These are phyloP conservation scores for Sporothrix luriei DNA, from an alignment of 2,329 filamentous ascomycete genomes.

Conservation along the genomic window DNA sequence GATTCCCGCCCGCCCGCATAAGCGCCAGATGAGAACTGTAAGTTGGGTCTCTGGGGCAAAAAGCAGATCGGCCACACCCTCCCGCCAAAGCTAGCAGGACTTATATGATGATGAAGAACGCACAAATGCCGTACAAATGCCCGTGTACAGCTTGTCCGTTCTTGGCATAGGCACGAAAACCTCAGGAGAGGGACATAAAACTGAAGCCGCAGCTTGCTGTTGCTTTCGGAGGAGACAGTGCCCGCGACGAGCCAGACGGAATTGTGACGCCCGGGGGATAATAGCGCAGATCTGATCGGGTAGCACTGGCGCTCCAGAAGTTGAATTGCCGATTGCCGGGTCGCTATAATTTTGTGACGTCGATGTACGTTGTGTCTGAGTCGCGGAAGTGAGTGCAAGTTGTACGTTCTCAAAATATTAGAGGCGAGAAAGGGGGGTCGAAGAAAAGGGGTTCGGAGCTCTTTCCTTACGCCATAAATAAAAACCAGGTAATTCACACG, in stretches of 20 bases:
- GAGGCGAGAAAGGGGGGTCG: background rate
- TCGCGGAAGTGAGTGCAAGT: background rate
- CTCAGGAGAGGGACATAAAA: background rate
- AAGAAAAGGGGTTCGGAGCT: background rate
- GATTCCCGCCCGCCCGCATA: slow-evolving; percentile 26
- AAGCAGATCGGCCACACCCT: background rate
- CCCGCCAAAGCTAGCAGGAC: background rate
- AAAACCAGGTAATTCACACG: background rate
- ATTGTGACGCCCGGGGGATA: slow-evolving; percentile 5
- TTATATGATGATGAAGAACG: no score
- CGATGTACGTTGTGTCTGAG: slow-evolving; percentile 1
- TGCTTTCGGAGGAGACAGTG: background rate
- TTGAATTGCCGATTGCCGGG: background rate
- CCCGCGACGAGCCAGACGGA: background rate
- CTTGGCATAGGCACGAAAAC: background rate
- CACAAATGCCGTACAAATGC: background rate
- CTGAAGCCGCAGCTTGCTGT: background rate
- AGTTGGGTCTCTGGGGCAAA: background rate
- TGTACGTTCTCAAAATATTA: background rate
- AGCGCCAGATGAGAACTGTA: slow-evolving; percentile 8
- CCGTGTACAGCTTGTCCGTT: background rate
- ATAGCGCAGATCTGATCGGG: background rate
- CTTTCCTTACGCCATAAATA: background rate
- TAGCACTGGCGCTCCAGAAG: background rate
- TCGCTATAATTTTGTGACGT: background rate